These are phyloP conservation scores for Neofusicoccum laricinum DNA, from an alignment of 2,329 filamentous ascomycete genomes.

Conservation along the genomic window DNA sequence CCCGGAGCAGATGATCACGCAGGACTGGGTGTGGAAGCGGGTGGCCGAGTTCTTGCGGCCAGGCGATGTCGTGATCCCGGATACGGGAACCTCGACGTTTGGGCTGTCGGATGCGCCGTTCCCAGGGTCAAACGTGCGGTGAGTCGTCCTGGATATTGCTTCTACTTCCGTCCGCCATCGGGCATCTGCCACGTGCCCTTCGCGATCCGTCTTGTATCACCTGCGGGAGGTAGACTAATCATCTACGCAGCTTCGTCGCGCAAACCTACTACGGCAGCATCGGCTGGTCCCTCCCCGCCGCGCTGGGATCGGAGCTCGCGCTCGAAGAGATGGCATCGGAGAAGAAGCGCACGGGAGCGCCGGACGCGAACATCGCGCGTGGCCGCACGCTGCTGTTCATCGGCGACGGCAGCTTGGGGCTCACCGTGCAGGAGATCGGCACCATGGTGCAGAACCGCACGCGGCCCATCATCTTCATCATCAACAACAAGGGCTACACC, in stretches of 20 bases:
- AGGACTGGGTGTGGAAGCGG: constrained; percentile 43
- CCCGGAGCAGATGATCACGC: constrained; percentile 35
- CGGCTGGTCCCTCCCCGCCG: constrained; percentile 42
- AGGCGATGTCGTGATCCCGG: constrained; percentile 39
- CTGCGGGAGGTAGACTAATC: too few relatives aligned
- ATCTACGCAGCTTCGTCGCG: constrained; percentile 27
- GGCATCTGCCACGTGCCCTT: too few relatives aligned
- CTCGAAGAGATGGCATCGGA: constrained; percentile 38
- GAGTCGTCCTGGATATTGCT: not conserved
- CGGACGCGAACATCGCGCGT: not conserved
- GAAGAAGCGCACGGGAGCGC: not conserved
- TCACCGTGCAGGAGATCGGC: constrained; percentile 38
- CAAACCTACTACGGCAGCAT: constrained; percentile 46
- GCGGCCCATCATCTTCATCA: constrained; percentile 32
- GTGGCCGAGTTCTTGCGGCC: constrained; percentile 38
- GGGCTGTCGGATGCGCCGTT: constrained; percentile 36
- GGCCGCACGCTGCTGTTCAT: constrained; percentile 49
- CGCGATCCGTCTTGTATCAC: too few relatives aligned
- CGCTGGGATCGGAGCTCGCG: constrained; percentile 46
- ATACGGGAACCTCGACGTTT: constrained; percentile 42
- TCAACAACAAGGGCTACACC: constrained; percentile 41
- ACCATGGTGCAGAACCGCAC: constrained; percentile 36
- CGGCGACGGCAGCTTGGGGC: constrained; percentile 38
- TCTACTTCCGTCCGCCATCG: not conserved
- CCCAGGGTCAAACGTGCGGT: constrained; percentile 23